Evolutionary conservation across 768 basidiomycete genomes (phyloP).

Genomic region (Rhizopogon rudus): DNA sequence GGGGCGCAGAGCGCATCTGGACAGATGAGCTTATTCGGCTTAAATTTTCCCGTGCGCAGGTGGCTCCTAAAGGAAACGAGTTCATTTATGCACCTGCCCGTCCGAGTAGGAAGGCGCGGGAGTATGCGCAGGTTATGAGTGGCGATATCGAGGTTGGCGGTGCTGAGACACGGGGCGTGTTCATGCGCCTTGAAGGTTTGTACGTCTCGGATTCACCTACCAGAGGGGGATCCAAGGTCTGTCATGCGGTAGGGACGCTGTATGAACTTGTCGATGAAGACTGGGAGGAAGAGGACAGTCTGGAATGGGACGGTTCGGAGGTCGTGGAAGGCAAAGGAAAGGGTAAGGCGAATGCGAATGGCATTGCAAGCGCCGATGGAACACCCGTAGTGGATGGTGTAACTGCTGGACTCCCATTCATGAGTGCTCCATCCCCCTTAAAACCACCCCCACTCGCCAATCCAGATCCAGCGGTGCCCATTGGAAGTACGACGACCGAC

Average conservation of each 20-base stretch:
- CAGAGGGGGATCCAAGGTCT: constrained; percentile 45
- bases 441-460: constrained; percentile 27
- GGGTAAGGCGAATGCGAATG: constrained; percentile 25
- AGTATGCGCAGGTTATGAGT: constrained; percentile 16
- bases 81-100: constrained; percentile 60
- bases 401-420: background rate
- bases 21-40: constrained; percentile 78
- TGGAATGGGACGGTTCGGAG: background rate
- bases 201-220: constrained; percentile 53
- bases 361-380: constrained; percentile 1
- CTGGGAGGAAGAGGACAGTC: constrained; percentile 44
- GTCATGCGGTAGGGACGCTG: constrained; percentile 65
- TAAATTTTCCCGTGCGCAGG: constrained; percentile 58
- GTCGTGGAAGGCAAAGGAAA: constrained; percentile 18
- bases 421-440: constrained; percentile 22
- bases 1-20: constrained; percentile 90
- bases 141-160: constrained; percentile 32
- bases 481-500: constrained; percentile 15
- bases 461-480: constrained; percentile 19
- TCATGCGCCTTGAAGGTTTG: constrained; percentile 65
- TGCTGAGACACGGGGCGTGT: constrained; percentile 58
- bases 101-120: constrained; percentile 32
- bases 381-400: constrained; percentile 4
- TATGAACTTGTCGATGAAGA: constrained; percentile 77
- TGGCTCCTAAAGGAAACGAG: constrained; percentile 62